Conservation (phyloP, 2,329 filamentous ascomycete genomes). For the Botrytis squamosa region DNA sequence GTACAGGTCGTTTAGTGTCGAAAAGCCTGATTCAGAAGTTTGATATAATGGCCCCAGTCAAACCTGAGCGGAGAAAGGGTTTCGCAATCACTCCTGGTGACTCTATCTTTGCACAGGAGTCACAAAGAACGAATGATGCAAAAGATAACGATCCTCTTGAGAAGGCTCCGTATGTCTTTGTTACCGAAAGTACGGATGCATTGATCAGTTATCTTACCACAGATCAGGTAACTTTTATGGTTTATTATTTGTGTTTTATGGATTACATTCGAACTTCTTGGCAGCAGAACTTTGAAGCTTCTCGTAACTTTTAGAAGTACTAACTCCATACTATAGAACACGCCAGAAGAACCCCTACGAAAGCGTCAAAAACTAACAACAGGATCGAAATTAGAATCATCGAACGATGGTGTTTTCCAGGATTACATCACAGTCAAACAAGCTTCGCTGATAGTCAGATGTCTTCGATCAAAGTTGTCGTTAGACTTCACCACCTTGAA, state of each 20-base stretch:
- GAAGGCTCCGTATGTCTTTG: background rate
- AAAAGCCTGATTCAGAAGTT: background rate
- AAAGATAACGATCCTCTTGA: background rate
- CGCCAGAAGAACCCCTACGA: constrained; percentile 27
- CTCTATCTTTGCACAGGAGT: constrained; percentile 7
- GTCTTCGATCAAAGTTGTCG: constrained; percentile 23
- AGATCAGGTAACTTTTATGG: constrained; percentile 1
- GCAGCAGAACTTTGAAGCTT: background rate
- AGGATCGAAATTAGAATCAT: background rate
- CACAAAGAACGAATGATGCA: background rate
- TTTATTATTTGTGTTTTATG: background rate
- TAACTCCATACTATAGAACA: background rate
- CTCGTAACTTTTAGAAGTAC: background rate
- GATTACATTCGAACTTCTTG: background rate
- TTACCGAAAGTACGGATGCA: background rate
- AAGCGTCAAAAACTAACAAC: constrained; percentile 30
- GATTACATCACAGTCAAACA: constrained; percentile 34
- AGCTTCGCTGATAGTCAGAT: constrained; percentile 31
- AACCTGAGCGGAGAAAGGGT: background rate
- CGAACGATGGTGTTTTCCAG: constrained; percentile 19
- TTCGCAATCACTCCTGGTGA: background rate
- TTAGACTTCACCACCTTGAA: constrained; percentile 22
- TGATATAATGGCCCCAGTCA: background rate
- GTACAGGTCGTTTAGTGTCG: background rate
- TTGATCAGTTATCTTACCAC: constrained; percentile 5